These are phyloP conservation scores for Hyphodiscus sp. DNA, from an alignment of 2,329 filamentous ascomycete species.

Conservation along the genomic window DNA sequence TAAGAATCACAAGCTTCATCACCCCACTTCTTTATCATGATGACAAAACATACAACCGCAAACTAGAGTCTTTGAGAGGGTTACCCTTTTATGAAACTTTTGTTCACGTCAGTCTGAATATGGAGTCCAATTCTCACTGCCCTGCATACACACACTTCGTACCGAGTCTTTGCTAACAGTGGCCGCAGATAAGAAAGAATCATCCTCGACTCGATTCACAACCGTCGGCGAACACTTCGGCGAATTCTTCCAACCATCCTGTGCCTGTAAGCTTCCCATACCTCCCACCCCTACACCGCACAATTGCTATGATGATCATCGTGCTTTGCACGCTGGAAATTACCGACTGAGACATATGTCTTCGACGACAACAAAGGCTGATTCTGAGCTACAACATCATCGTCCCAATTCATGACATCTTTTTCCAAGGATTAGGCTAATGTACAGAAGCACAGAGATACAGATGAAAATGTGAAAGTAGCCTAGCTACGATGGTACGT, in stretches of 20 bases:
- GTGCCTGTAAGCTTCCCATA: conserved; percentile 3
- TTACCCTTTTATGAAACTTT: conserved; percentile 69
- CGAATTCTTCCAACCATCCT: background rate
- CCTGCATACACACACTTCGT: background rate
- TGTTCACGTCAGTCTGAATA: conserved; percentile 91
- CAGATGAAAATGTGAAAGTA: background rate
- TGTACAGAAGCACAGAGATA: background rate
- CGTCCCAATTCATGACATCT: background rate
- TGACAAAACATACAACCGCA: conserved; percentile 75
- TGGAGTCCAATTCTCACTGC: background rate
- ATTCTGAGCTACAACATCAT: conserved; percentile 57
- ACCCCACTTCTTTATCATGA: conserved; percentile 47
- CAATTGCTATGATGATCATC: conserved; percentile 30
- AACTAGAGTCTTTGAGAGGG: conserved; percentile 97
- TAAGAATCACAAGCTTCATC: conserved; percentile 18
- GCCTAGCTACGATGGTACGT: conserved; percentile 10
- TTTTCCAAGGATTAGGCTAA: background rate
- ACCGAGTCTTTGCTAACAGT: background rate
- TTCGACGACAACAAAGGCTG: conserved; percentile 81
- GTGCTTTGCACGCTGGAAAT: conserved; percentile 68
- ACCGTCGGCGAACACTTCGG: background rate
- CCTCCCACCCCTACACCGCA: background rate
- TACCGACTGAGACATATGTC: conserved; percentile 76
- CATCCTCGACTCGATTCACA: background rate
- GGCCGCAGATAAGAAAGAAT: background rate